Base-by-base conservation (phyloP, 306 rosid genomes). In the Hippophae gyantsensis region DNA sequence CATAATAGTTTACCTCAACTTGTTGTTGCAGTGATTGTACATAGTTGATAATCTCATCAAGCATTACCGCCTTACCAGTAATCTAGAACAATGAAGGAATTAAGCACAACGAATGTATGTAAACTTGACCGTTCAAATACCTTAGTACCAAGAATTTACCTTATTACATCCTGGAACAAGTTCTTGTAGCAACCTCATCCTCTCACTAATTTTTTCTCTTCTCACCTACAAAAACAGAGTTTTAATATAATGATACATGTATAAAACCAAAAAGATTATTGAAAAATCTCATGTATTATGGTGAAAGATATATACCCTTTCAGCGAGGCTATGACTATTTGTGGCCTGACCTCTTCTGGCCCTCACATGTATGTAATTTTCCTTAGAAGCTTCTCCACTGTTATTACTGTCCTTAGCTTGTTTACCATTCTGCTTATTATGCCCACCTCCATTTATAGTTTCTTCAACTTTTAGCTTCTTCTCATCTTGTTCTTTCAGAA, bases 291-390 rank as follows among this genome's bases (percentile, higher is more conserved):
- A 64, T 18, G 23, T 10, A 61, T 48, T 42, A 58, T 48, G 48
- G 55, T 38, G 58, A 62, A 2, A 61, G 74, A 70, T 18, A 6
- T 18, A 6, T 78, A 88, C 99, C 94, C 99, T 82, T 77, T 93
- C 99, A 51, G 99, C 99, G 58, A 93, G 99, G 80, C 99, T 93
- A 63, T 93, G 99, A 61, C 99, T 93, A 23, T 93, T 93, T 7
- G 99, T 93, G 40, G 99, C 99, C 73, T 93, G 99, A 50, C 99
- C 99, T 72, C 97, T 93, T 69, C 99, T 76, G 51, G 99, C 99
- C 82, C 99, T 78, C 60, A 93, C 94, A 73, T 93, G 99, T 70
- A 93, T 86, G 83, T 86, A 88, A 79, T 78, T 86, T 2, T 93
- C 95, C 65, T 84, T 86, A 0, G 85, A 56, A 74, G 81, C 75